These are phyloP conservation scores for Avena sativa DNA, from an alignment of 176 grass and related monocot genomes.

Conservation along the genomic window DNA sequence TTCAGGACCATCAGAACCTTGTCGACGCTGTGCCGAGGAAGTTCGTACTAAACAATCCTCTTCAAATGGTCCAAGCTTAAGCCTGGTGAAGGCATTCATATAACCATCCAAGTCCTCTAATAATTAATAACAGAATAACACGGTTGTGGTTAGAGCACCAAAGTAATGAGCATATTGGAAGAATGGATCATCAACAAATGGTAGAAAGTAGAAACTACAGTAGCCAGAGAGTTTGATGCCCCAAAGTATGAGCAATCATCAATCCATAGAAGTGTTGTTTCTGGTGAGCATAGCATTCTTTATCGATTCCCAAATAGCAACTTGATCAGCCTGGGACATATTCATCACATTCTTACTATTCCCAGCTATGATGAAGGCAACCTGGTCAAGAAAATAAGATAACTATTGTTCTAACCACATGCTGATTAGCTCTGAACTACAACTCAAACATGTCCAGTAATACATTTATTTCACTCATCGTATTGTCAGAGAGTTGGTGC, in stretches of 20 bases:
- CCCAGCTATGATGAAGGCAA: conserved; percentile 87
- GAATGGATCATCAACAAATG: too few species aligned
- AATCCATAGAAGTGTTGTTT: conserved; percentile 1
- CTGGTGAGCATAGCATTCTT: conserved; percentile 64
- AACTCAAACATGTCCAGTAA: background rate
- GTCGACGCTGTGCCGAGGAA: conserved; percentile 49
- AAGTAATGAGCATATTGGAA: background rate
- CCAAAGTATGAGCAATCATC: too few species aligned
- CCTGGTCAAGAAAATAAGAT: conserved; percentile 49
- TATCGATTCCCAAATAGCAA: conserved; percentile 83
- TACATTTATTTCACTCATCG: background rate
- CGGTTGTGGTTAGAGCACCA: background rate
- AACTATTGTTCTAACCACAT: background rate
- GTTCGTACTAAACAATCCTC: conserved; percentile 56
- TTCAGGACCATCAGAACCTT: conserved; percentile 76
- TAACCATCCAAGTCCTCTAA: conserved; percentile 75
- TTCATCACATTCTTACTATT: conserved; percentile 96
- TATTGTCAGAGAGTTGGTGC: background rate
- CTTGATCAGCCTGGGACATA: conserved; percentile 93
- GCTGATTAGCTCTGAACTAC: background rate
- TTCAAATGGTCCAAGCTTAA: conserved; percentile 87
- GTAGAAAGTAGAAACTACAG: too few species aligned
- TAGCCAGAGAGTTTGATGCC: too few species aligned
- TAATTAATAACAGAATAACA: background rate
- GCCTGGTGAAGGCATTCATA: conserved; percentile 67